These are phyloP conservation scores for Pseudodiploospora longispora DNA, from an alignment of 2,329 filamentous ascomycete species.

Conservation along the genomic window DNA sequence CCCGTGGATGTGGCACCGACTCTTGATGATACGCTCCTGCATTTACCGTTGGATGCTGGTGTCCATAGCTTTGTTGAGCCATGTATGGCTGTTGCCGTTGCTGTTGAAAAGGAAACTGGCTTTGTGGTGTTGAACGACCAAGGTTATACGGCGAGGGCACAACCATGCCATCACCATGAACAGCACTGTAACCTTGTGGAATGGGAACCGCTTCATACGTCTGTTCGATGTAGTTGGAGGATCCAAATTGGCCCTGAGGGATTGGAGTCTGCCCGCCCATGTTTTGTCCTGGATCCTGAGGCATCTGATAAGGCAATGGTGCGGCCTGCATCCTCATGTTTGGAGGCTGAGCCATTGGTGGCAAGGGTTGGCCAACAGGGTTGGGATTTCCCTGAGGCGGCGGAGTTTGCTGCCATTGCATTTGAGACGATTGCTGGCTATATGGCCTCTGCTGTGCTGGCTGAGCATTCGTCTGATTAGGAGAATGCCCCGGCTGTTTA, in stretches of 20 bases:
- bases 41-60: no score
- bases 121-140: constrained; percentile 3
- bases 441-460: not conserved
- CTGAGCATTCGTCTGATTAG: not conserved
- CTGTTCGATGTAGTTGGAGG: not conserved
- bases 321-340: not conserved
- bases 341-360: not conserved
- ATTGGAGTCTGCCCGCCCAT: not conserved
- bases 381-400: not conserved
- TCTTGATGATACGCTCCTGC: not conserved
- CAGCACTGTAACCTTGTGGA: constrained; percentile 26
- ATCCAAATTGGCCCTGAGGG: not conserved
- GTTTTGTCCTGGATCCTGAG: not conserved
- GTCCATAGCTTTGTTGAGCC: not conserved
- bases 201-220: constrained; percentile 30
- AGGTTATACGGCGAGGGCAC: constrained; percentile 21
- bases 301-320: not conserved
- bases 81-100: not conserved
- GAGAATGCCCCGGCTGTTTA: constrained; percentile 9
- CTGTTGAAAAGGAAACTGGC: constrained; percentile 7
- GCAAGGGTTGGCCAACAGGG: constrained; percentile 1
- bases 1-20: not conserved
- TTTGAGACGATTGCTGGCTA: constrained; percentile 11
- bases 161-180: constrained; percentile 28
- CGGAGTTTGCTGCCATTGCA: constrained; percentile 9